Base-by-base conservation (phyloP, 371 early-diverging fungal species). In the Amoeboaphelidium protococcarum region DNA sequence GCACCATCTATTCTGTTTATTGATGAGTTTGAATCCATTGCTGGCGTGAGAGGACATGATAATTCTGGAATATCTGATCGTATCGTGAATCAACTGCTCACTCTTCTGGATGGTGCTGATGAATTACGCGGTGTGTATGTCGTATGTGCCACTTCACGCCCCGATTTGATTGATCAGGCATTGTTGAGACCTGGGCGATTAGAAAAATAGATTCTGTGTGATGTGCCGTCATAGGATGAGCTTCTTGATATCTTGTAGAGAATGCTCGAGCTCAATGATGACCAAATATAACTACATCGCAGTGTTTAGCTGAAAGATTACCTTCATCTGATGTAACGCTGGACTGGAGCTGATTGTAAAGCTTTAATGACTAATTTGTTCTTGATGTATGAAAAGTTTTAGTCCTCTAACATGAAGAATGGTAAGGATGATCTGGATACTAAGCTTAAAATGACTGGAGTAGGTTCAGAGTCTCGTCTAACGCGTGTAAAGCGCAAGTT, bases 11-110 rank as follows among this genome's bases (percentile, higher is more conserved):
- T 99, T 25, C 79, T 99, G 19, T 91, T 96, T 58, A 86, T 99
- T 50, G 99, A 99, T 58, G 99, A 99, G 58, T 84, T 97, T 47
- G 99, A 99, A 54, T 82, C 92, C 0, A 66, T 97, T 27, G 67
- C 63, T 13, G 57, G 63, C 13, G 60, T 54, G 42, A 51, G 67
- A 47, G 63, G 58, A 25, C 73, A 68, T 20, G 72, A 71, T 24
- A 53, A 71, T 12, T 67, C 71, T 13, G 79, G 80, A 13, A 71
- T 85, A 10, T 73, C 76, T 50, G 84, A 83, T 49, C 63, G 80
- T 22, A 71, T 79, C 1, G 63, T 82, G 6, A 74, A 72, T 49
- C 76, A 76, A 2, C 48, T 82, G 2, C 56, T 82, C 44, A 80
- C 78, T 46, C 78, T 77, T 52, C 71, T 82, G 71, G 82, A 82